Base-by-base conservation (phyloP, 2,329 filamentous ascomycete genomes). In the Metarhizium album region DNA sequence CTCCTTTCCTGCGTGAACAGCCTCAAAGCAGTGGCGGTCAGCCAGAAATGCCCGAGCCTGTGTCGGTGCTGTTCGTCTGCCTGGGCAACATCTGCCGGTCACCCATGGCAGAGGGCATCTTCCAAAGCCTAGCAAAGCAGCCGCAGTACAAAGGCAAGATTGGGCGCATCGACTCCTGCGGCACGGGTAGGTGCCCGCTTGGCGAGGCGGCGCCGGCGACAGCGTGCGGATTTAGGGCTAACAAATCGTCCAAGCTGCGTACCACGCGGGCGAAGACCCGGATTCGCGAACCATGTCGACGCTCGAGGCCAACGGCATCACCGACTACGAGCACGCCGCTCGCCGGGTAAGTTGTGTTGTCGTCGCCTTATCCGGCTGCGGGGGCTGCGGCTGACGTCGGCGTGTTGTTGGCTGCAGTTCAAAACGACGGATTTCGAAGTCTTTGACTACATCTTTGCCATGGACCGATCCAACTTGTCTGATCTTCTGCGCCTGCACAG, bases 31-130 rank as follows among this genome's bases (percentile, higher is more conserved):
- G 37, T 20, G 2, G 37, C 33, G 2, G 48, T 45, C 55, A 60
- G n/a, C n/a, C n/a, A n/a, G n/a, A 54, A 20, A 70, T 70, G 68
- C 53, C 68, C 6, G 69, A 70, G 53, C 65, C 67, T 38, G 58
- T 87, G 50, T 90, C 84, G 2, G 86, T 97, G 37, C 80, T 97
- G 48, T 97, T 97, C 65, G 91, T 97, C 59, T 98, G 93, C 70
- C 78, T 97, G 33, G 93, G 93, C 66, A 98, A 98, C 69, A 97
- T 97, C 63, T 98, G 90, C 66, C 76, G 79, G 54, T 95, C 90
- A 7, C 87, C 93, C 31, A 97, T 98, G 93, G 89, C 90, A 45
- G 91, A 97, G 73, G 93, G 87, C 47, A 87, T 95, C 57, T 97
- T 98, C 71, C 81, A 82, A 52, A 79, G 83, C 53, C 71, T 93